Evolutionary conservation across 495 filamentous ascomycete species (phyloP).

Genomic region (Rhizodiscina lignyota): DNA sequence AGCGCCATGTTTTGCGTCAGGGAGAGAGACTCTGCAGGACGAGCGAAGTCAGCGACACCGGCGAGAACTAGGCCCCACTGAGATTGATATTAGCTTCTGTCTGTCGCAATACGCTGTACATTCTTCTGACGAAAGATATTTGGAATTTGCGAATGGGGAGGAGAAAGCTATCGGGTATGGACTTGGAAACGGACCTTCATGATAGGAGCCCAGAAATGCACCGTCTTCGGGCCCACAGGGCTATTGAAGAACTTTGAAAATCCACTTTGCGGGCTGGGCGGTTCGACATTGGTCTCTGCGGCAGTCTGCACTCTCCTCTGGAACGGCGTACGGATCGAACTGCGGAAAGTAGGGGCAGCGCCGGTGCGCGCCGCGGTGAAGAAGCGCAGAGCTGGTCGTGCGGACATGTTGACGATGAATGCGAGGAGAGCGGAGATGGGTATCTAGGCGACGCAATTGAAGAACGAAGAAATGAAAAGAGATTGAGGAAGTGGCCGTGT

Average conservation of each 20-base stretch:
- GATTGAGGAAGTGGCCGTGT: not conserved
- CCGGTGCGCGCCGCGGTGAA: not conserved
- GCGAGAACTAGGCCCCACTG: constrained; percentile 85
- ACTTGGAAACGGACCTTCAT: constrained; percentile 90
- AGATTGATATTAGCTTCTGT: constrained; percentile 4
- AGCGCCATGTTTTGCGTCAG: constrained; percentile 81
- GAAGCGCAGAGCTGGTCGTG: not conserved
- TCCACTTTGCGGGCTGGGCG: constrained; percentile 36
- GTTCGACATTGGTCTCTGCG: constrained; percentile 27
- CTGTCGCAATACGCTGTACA: not conserved
- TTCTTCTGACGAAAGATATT: too few relatives aligned
- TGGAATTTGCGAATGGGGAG: too few relatives aligned
- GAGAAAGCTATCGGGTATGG: too few relatives aligned
- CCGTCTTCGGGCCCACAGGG: constrained; percentile 79
- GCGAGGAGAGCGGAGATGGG: not conserved
- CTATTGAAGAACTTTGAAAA: constrained; percentile 71
- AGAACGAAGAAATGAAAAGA: not conserved
- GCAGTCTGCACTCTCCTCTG: constrained; percentile 50
- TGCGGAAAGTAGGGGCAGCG: too few relatives aligned
- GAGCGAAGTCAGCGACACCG: constrained; percentile 78
- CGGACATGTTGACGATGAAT: not conserved
- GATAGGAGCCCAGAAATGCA: constrained; percentile 96
- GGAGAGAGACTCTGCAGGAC: constrained; percentile 84
- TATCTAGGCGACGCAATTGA: not conserved
- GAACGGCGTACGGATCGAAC: constrained; percentile 33